Conservation (phyloP, 2,329 filamentous ascomycete genomes). For the Xylaria sp. region DNA sequence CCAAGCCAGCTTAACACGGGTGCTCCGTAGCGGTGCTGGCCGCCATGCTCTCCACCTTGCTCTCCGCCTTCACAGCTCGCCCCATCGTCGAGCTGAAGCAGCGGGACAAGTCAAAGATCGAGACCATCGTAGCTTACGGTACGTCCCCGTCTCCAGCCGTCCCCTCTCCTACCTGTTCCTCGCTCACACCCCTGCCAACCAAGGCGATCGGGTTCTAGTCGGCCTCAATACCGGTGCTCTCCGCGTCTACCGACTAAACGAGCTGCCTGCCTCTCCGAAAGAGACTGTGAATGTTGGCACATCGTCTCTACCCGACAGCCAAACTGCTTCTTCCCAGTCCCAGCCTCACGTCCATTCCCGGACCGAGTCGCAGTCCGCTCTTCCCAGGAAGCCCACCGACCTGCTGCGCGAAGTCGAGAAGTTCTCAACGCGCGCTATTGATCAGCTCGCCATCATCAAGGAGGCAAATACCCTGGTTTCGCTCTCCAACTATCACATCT, state of each 20-base stretch:
- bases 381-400: constrained; percentile 68
- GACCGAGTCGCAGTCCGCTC: constrained; percentile 26
- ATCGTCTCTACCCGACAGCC: constrained; percentile 20
- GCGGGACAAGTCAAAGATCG: constrained; percentile 96
- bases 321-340: neutral
- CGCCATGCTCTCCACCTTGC: constrained; percentile 96
- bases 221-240: constrained; percentile 89
- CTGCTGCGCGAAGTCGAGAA: constrained; percentile 90
- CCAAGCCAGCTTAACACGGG: constrained; percentile 13
- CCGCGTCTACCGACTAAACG: constrained; percentile 90
- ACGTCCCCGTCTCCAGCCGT: too few relatives aligned
- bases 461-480: constrained; percentile 92
- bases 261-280: constrained; percentile 49
- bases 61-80: constrained; percentile 95
- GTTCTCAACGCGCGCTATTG: constrained; percentile 87
- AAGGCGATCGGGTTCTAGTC: constrained; percentile 87
- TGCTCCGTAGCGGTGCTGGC: constrained; percentile 17
- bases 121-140: constrained; percentile 92
- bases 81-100: constrained; percentile 96
- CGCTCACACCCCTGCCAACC: neutral
- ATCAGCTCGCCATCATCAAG: constrained; percentile 94
- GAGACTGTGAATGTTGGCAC: constrained; percentile 44
- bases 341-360: too few relatives aligned
- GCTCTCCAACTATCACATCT: constrained; percentile 86
- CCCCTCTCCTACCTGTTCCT: too few relatives aligned